These are phyloP conservation scores for Gardenia jasminoides DNA, from an alignment of 257 asterid genomes.

Conservation along the genomic window DNA sequence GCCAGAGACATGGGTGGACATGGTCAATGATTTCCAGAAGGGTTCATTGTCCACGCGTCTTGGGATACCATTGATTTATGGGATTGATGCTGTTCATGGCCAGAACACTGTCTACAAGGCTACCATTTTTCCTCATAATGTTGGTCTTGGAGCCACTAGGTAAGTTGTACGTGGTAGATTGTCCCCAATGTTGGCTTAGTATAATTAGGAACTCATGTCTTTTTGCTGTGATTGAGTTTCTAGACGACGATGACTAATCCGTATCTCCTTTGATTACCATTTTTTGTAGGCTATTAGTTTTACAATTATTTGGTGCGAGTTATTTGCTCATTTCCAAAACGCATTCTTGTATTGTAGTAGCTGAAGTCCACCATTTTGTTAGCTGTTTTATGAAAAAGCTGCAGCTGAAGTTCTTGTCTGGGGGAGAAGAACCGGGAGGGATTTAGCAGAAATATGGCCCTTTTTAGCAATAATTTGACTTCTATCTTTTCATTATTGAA, in stretches of 20 bases:
- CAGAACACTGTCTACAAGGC: constrained; percentile 57
- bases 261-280: too few species aligned
- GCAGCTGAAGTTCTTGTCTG: too few species aligned
- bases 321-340: too few species aligned
- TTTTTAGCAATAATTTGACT: not conserved
- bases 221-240: too few species aligned
- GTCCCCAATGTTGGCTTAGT: not conserved
- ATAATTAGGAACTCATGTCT: too few species aligned
- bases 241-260: too few species aligned
- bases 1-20: constrained; percentile 58
- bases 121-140: constrained; percentile 65
- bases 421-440: too few species aligned
- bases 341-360: too few species aligned
- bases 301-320: too few species aligned
- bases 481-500: not conserved
- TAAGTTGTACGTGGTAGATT: constrained; percentile 13
- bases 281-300: too few species aligned
- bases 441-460: not conserved
- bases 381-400: too few species aligned
- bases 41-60: constrained; percentile 63
- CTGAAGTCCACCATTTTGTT: too few species aligned
- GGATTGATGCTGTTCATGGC: constrained; percentile 74
- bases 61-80: constrained; percentile 63
- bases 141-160: constrained; percentile 77
- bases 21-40: constrained; percentile 62